Conservation (phyloP, 768 basidiomycete genomes). For the Pilatotrama ljubarskyi region DNA sequence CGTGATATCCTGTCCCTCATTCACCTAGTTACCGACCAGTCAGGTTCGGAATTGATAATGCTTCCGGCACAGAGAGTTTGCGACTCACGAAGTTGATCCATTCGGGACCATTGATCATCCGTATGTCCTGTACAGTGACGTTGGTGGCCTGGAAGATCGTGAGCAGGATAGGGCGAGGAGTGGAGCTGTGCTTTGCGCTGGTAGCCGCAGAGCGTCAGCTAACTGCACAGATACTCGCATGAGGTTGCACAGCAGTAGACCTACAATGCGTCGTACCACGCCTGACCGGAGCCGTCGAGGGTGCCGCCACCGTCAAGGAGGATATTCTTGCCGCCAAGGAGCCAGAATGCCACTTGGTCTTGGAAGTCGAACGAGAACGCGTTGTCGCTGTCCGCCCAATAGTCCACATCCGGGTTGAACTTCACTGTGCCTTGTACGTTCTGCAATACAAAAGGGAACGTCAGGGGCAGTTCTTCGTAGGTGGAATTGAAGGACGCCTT, state of each 20-base stretch:
- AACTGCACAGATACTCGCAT: no score
- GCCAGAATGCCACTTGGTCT: conserved; percentile 55
- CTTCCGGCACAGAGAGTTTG: background rate
- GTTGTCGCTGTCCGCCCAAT: conserved; percentile 60
- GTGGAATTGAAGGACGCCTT: conserved; percentile 9
- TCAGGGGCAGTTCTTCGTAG: background rate
- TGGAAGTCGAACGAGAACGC: conserved; percentile 56
- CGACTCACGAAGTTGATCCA: conserved; percentile 50
- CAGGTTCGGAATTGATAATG: no score
- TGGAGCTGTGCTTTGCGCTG: conserved; percentile 46
- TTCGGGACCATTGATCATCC: conserved; percentile 51
- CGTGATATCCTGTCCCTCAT: conserved; percentile 45
- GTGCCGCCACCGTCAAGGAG: conserved; percentile 59
- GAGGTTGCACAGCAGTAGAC: no score
- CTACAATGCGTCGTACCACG: conserved; percentile 57
- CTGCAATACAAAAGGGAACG: conserved; percentile 37
- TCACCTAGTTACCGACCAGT: conserved; percentile 20
- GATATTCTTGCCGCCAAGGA: conserved; percentile 51
- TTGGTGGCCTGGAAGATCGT: conserved; percentile 53
- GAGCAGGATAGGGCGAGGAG: conserved; percentile 55
- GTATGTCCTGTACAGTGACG: conserved; percentile 48
- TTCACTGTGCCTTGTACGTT: conserved; percentile 50
- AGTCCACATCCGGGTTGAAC: conserved; percentile 50
- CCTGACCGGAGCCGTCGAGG: conserved; percentile 64
- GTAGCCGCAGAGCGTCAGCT: no score